These are phyloP conservation scores for Helotiales sp. DNA, from an alignment of 2,329 filamentous ascomycete genomes.

Conservation along the genomic window DNA sequence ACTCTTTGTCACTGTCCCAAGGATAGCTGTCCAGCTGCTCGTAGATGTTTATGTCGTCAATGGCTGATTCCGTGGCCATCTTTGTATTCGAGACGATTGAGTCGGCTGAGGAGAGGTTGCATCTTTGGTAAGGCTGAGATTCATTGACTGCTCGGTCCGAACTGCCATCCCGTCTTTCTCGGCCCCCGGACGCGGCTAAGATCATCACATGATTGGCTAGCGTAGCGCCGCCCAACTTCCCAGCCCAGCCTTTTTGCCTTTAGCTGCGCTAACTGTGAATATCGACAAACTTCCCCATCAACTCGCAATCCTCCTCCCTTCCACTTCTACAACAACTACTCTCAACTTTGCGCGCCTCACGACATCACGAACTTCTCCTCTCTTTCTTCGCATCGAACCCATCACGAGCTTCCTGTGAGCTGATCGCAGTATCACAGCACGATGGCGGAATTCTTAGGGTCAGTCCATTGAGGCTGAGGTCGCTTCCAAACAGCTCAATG, in stretches of 20 bases:
- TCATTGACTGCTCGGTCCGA: background rate
- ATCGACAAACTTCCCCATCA: conserved; percentile 27
- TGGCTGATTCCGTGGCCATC: conserved; percentile 37
- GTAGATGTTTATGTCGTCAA: conserved; percentile 53
- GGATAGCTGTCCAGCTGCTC: conserved; percentile 67
- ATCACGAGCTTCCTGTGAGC: conserved; percentile 40
- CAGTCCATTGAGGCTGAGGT: conserved; percentile 40
- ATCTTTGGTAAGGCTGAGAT: conserved; percentile 22
- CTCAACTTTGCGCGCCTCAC: conserved; percentile 5
- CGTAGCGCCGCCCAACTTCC: background rate
- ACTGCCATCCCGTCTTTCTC: background rate
- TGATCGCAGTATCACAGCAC: conserved; percentile 37
- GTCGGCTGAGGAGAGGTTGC: background rate
- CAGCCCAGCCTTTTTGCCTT: conserved; percentile 35
- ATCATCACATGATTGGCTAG: background rate
- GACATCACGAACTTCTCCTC: conserved; percentile 5
- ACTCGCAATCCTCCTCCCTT: conserved; percentile 24
- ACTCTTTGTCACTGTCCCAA: conserved; percentile 71
- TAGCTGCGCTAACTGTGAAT: conserved; percentile 19
- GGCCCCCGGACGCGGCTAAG: background rate
- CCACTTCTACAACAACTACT: conserved; percentile 18
- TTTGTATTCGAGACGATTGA: conserved; percentile 3
- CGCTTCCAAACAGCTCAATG: conserved; percentile 21
- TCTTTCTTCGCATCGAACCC: conserved; percentile 14
- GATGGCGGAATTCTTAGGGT: conserved; percentile 69